A percentile compares a stretch with the other conserved stretches of the same genome.
Conservation (phyloP, 768 basidiomycete genomes). For the Leucocoprinus sp. region DNA sequence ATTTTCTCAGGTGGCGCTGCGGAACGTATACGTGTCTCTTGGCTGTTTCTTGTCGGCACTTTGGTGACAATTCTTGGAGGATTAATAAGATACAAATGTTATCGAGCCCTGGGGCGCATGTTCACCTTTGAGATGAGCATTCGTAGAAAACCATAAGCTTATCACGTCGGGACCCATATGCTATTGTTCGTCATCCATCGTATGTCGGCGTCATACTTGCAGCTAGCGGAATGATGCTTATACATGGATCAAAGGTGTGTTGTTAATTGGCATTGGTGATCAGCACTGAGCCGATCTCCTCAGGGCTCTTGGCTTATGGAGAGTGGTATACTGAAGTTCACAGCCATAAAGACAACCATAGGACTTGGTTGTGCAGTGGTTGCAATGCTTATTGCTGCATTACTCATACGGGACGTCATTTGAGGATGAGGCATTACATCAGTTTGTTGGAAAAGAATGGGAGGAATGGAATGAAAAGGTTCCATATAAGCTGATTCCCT, state of each 20-base stretch:
- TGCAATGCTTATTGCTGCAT: conserved; percentile 22
- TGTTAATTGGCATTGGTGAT: not conserved
- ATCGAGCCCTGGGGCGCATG: conserved; percentile 34
- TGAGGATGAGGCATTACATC: conserved; percentile 36
- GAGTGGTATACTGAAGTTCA: conserved; percentile 29
- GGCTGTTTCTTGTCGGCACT: conserved; percentile 29
- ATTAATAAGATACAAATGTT: conserved; percentile 34
- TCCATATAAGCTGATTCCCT: conserved; percentile 40
- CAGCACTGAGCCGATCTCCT: not conserved
- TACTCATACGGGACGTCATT: conserved; percentile 33
- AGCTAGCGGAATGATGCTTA: conserved; percentile 25
- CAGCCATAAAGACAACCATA: conserved; percentile 22
- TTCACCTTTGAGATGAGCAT: conserved; percentile 50
- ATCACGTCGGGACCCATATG: conserved; percentile 42
- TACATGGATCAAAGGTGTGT: conserved; percentile 28
- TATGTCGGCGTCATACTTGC: conserved; percentile 35
- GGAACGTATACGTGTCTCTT: conserved; percentile 22
- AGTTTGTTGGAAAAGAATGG: conserved; percentile 34
- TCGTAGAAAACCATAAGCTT: conserved; percentile 34
- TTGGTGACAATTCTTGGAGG: conserved; percentile 31
- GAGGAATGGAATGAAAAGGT: conserved; percentile 36
- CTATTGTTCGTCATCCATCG: conserved; percentile 41
- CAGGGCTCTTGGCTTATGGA: conserved; percentile 41
- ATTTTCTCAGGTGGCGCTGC: conserved; percentile 16
- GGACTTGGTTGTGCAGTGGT: conserved; percentile 22